Base-by-base conservation (phyloP, 345 rosid species). In the Syzygium jambos region DNA sequence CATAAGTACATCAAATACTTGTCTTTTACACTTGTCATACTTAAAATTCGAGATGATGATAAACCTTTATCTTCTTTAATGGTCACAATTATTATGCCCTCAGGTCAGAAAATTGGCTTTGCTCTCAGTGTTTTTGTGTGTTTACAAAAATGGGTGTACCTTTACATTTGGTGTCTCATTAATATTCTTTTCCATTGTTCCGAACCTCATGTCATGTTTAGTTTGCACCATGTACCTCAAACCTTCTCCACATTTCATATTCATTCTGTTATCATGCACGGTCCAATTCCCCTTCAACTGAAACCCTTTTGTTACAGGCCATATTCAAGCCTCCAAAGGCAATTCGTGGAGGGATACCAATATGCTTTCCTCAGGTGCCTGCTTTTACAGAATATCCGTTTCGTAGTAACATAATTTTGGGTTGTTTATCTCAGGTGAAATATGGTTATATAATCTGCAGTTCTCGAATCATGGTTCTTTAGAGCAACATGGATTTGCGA, bases 331-430 rank as follows among this genome's bases (percentile, higher is more conserved):
- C 98, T 63, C 94, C 98, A 54, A 97, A 95, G 90, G 95, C 98
- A 61, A 95, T 97, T 85, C 97, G 98, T 82, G 99, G 99, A 91
- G 99, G 99, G 78, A 97, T 97, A 88, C 99, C 99, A 4, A 89
- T 97, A 85, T 96, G 99, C 91, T 97, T 97, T 91, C 98, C 99
- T 84, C 99, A 97, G 91, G 99, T 95, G 89, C 85, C 92, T 90
- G 86, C 86, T 87, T 87, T 61, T 86, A 86, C 82, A 52, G 86
- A 34, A 80, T 86, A 84, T 85, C 52, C 51, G 49, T 61, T 52
- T 29, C 19, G 9, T 25, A 65, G 54, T 86, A 90, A 83, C 73
- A 80, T 86, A 84, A 85, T 89, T 87, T 90, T 54, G 57, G 68
- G 68, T 11, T 23, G n/a, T 92, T 86, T 78, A 86, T 34, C 52